Conservation (phyloP, 2,329 filamentous ascomycete genomes). For the Mycosphaerella sp. region DNA sequence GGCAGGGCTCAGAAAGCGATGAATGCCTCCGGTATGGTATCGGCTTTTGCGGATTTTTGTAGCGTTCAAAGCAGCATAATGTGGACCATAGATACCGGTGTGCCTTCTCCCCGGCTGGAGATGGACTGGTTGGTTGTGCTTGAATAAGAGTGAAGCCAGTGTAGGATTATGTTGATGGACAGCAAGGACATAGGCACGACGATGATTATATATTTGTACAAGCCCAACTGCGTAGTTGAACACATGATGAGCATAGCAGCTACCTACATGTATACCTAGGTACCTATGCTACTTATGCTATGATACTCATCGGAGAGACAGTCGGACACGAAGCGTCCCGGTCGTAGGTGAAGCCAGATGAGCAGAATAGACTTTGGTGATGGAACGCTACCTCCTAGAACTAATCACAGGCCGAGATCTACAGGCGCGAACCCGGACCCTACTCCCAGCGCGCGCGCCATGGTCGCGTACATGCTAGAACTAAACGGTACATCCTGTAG, state of each 20-base stretch:
- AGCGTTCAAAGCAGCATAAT: constrained; percentile 9
- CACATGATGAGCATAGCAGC: no score
- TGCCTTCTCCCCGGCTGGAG: neutral
- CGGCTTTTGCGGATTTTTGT: constrained; percentile 3
- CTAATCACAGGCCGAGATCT: no score
- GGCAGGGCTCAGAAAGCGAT: constrained; percentile 13
- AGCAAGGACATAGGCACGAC: neutral
- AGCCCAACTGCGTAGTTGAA: no score
- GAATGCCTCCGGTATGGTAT: neutral
- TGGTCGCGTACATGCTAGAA: neutral
- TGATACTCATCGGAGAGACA: no score
- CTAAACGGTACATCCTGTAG: no score
- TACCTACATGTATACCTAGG: no score
- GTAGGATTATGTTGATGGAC: neutral
- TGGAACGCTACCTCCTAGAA: neutral
- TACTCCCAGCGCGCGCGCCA: neutral
- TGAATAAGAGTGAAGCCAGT: neutral
- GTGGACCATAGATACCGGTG: neutral
- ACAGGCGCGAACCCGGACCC: no score
- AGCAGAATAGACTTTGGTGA: neutral
- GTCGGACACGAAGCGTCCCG: no score
- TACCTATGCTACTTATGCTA: no score
- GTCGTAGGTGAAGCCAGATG: no score
- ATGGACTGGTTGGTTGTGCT: neutral
- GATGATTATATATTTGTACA: neutral